These are phyloP conservation scores for Irpex rosettiformis DNA, from an alignment of 1,284 basidiomycete genomes.

Conservation along the genomic window DNA sequence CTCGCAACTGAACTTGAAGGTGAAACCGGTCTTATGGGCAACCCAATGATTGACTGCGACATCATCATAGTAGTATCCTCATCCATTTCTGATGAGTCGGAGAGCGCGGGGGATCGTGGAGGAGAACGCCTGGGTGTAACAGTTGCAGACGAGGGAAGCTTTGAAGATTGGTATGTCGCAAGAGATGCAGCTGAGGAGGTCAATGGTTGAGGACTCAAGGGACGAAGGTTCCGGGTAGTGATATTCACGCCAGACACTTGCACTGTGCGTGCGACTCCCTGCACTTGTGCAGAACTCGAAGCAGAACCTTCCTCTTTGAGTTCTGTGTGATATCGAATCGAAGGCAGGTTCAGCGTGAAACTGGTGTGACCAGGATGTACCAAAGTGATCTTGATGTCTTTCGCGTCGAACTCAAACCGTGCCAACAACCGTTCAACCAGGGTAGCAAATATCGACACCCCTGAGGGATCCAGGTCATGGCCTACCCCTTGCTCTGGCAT, in stretches of 20 bases:
- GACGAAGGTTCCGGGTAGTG: conserved; percentile 39
- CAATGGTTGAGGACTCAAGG: conserved; percentile 20
- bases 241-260: conserved; percentile 48
- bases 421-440: conserved; percentile 83
- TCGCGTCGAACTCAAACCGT: conserved; percentile 76
- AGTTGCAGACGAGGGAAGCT: conserved; percentile 1
- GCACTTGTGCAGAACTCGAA: conserved; percentile 4
- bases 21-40: conserved; percentile 44
- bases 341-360: conserved; percentile 54
- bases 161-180: background rate
- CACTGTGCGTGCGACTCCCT: conserved; percentile 42
- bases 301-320: conserved; percentile 11
- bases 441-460: conserved; percentile 81
- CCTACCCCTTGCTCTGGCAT: conserved; percentile 35
- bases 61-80: conserved; percentile 64
- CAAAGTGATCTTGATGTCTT: conserved; percentile 64
- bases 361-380: conserved; percentile 60
- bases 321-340: conserved; percentile 57
- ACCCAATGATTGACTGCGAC: conserved; percentile 69
- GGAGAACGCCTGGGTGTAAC: conserved; percentile 7
- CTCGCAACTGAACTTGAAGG: conserved; percentile 35
- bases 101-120: conserved; percentile 27
- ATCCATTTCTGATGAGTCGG: conserved; percentile 49
- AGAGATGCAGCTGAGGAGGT: conserved; percentile 4
- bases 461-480: conserved; percentile 57